Base-by-base conservation (phyloP, 371 early-diverging fungal species). In the Saksenaea oblongispora region DNA sequence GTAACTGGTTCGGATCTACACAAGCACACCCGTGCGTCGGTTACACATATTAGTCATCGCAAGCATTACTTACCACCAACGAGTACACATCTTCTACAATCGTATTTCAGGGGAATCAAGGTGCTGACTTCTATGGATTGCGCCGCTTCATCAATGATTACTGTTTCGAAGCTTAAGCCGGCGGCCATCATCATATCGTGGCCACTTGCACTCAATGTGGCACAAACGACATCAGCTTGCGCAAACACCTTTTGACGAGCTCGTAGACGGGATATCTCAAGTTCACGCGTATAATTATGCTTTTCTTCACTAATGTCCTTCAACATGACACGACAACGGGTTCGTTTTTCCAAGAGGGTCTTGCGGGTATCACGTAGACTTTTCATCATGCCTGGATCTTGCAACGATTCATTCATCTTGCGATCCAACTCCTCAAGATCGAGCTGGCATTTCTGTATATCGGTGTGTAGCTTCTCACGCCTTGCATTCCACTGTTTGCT, bases 131-230 rank as follows among this genome's bases (percentile, higher is more conserved):
- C 99, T 18, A 95, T 89, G 0, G 96, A 88, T 71, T 99, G 99
- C 35, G 97, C 96, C 0, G 99, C 99, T 78, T 99, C 99, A 74
- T 99, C 98, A 53, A 98, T 92, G 64, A 98, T 94, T 3, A 97
- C 93, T 0, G 89, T 89, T 17, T 90, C 88, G 66, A 94, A 93
- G 3, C 83, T 69, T 42, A 87, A 76, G 5, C 77, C 76, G 31
- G 90, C 70, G 27, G 78, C 74, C 0, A 87, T 79, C 44, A 97
- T 67, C 64, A 88, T 79, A 24, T 96, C 95, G 59, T 97, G 94
- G 0, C 96, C 97, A 63, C 93, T 91, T 5, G 92, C 93, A 66
- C 91, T 89, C 34, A 98, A 75, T 1, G 97, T 97, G 39, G 89
- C 85, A 64, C 93, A 89, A 9, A 95, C 83, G 34, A 94, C 83